phyloP scores from a whole-genome alignment of 192 early-diverging fungal species.

The Coemansia javaensis region DNA sequence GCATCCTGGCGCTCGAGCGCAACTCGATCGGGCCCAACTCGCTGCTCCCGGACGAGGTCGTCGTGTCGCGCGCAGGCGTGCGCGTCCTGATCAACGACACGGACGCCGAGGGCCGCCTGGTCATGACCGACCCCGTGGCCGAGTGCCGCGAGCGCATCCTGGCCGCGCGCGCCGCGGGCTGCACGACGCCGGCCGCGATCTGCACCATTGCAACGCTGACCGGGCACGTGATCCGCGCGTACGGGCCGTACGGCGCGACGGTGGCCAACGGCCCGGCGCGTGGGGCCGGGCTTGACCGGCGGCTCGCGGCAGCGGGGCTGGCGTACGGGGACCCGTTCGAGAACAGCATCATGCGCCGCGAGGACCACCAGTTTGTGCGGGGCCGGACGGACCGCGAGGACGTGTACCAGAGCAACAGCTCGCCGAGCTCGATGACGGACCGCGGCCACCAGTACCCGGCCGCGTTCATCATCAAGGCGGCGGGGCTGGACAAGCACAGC shows the following conservation, averaged over 20 bases:
- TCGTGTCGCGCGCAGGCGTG: constrained; percentile 69
- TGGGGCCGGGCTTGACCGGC: constrained; percentile 54
- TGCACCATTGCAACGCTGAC: constrained; percentile 87
- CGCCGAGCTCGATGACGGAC: constrained; percentile 63
- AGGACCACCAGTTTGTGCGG: constrained; percentile 64
- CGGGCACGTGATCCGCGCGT: constrained; percentile 75
- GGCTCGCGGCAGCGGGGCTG: constrained; percentile 62
- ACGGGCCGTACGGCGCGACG: constrained; percentile 68
- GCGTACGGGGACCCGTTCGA: constrained; percentile 78
- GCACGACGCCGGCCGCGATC: constrained; percentile 51
- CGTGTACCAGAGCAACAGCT: constrained; percentile 76
- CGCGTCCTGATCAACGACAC: constrained; percentile 81
- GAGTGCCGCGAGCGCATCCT: constrained; percentile 70
- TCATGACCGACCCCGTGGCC: constrained; percentile 75
- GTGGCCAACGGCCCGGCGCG: constrained; percentile 76
- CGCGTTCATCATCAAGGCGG: constrained; percentile 74
- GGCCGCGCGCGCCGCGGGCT: constrained; percentile 52
- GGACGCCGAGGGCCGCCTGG: constrained; percentile 87
- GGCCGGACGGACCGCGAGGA: constrained; percentile 70
- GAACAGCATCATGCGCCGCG: constrained; percentile 72
- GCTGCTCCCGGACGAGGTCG: constrained; percentile 78
- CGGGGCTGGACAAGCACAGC: constrained; percentile 70
- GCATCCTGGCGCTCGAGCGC: constrained; percentile 72
- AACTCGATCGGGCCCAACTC: constrained; percentile 78
- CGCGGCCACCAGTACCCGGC: constrained; percentile 87